Evolutionary conservation across 768 basidiomycete genomes (phyloP).

Genomic region (Phlebiopsis flavidoalba): DNA sequence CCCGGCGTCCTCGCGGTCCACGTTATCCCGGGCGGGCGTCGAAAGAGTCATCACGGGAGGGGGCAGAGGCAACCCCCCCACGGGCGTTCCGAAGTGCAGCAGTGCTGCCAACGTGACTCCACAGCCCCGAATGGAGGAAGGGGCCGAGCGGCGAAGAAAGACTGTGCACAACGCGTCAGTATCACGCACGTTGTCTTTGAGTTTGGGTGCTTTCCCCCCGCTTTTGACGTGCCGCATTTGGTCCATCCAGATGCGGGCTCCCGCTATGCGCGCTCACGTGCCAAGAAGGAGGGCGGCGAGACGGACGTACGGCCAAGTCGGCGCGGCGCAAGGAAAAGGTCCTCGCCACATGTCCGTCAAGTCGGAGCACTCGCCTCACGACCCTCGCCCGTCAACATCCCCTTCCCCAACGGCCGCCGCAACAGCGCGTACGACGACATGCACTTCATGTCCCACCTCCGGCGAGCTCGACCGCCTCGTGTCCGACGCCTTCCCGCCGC

Average conservation of each 20-base stretch:
- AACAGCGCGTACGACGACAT: constrained; percentile 32
- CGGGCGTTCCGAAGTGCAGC: constrained; percentile 66
- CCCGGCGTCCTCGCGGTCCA: constrained; percentile 52
- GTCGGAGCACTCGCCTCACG: constrained; percentile 19
- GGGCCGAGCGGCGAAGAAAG: constrained; percentile 89
- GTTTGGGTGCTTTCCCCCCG: background rate
- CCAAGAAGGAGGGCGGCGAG: constrained; percentile 79
- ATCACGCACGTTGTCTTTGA: background rate
- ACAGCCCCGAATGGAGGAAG: constrained; percentile 89
- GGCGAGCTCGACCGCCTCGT: background rate
- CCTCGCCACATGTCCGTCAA: constrained; percentile 22
- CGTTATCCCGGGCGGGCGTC: constrained; percentile 32
- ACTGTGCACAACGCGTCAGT: constrained; percentile 88
- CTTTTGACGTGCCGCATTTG: constrained; percentile 9
- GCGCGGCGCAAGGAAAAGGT: constrained; percentile 64
- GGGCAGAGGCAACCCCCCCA: constrained; percentile 59
- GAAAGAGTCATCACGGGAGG: constrained; percentile 38
- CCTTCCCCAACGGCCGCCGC: constrained; percentile 41
- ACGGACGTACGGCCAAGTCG: constrained; percentile 48
- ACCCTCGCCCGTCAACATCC: constrained; percentile 16
- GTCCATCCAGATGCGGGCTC: constrained; percentile 65
- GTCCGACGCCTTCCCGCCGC: background rate
- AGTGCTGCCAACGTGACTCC: constrained; percentile 79
- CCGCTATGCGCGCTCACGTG: constrained; percentile 83
- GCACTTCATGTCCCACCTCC: background rate